Evolutionary conservation across 2,329 filamentous ascomycete species (phyloP), one percentile per base, ranked within the genome.

Genomic region (Teratosphaeriaceae sp.): DNA sequence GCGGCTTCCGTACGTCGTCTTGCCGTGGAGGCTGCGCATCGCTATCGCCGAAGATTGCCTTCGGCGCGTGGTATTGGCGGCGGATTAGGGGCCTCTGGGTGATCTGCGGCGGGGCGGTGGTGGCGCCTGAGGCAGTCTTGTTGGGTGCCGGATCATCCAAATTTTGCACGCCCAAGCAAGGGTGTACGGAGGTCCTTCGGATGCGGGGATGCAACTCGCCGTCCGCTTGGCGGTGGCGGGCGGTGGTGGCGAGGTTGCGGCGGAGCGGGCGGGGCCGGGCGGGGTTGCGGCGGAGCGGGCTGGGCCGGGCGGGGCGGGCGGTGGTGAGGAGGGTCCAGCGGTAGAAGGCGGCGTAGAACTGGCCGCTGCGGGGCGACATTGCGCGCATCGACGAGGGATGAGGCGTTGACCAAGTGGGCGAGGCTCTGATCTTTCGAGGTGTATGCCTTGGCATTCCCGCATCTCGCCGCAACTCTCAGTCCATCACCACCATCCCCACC

Each of bases 261-360:
- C 35, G 20, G 26, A 19, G 4, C 7, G n/a, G 22, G 18, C 42
- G 30, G 5, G 20, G 27, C 36, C 26, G 38, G 15, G 15, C n/a
- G n/a, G n/a, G n/a, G n/a, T n/a, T n/a, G n/a, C n/a, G 20, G 8
- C 21, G 23, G 22, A 8, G 21, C n/a, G 8, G 8, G 24, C 24
- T 8, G 8, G 8, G 8, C 8, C 8, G 22, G 6, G 38, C 8
- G n/a, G n/a, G 23, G 27, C 16, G 31, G 15, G 36, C 19, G 8
- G 42, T 36, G 15, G 27, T 49, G 36, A 62, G 51, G 44, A 64
- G 42, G 43, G 50, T 65, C 68, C 66, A 72, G 52, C 57, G 58
- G 54, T 69, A 70, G 51, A 71, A 71, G 40, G 62, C 61, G 11
- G 58, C 56, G 53, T 68, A 70, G 57, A 72, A 71, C 11, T 38